Base-by-base conservation (phyloP, 2,329 filamentous ascomycete genomes). In the Diplodia intermedia region DNA sequence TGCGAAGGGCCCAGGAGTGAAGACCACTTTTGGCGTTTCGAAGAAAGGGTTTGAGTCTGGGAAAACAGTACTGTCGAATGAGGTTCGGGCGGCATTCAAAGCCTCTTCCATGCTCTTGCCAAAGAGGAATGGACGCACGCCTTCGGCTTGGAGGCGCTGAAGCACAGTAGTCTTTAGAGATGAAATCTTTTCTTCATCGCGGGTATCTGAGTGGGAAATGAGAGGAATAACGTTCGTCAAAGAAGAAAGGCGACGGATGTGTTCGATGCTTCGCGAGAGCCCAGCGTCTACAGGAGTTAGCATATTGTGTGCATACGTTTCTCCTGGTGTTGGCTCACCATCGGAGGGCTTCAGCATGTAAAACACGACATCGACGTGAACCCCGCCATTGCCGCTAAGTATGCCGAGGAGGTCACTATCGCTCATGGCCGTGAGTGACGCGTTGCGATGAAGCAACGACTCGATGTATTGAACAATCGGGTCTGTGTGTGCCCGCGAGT, bases 201-300 rank as follows among this genome's bases (percentile, higher is more conserved):
- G 79, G 1, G 86, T 85, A 76, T 99, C 95, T 3, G 91, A 86
- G 70, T 90, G 91, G 14, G 91, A 87, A 62, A 99, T 84, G 2
- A 98, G 78, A 1, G 94, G 92, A 56, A 98, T 89, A 7, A 98
- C 86, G 76, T 97, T 98, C 8, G 92, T 95, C 68, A 93, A 83
- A 2, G 84, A 81, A 33, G 89, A 87, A 23, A 97, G 84, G 36
- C 87, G 87, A 62, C 86, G 86, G 68, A 97, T 88, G 72, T 89
- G 90, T 69, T 91, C 86, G 9, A 94, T 80, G 73, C 97, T 93
- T 38, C 73, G 88, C 83, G 52, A 74, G 18, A 80, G 77, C 11
- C 79, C 77, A 29, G 75, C 70, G 60, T 71, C 78, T 80, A 23
- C 60, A 12, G 3, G n/a, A 7, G 61, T 70, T 33, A 70, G 40